These are phyloP conservation scores for Diaporthe batatas DNA, from an alignment of 2,329 filamentous ascomycete genomes.

Conservation along the genomic window DNA sequence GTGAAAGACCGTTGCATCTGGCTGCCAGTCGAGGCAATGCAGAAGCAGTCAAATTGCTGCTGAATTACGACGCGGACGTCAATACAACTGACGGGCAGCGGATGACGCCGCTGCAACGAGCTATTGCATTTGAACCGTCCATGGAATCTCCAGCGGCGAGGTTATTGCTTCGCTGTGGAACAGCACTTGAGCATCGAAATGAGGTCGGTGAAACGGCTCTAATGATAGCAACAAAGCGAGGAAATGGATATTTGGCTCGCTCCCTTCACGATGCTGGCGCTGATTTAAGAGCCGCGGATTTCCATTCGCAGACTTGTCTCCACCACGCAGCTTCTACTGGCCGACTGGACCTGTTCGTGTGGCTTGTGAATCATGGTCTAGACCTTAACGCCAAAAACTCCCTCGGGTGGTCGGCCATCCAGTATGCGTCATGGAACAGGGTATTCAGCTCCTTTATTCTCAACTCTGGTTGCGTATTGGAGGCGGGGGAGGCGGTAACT, in stretches of 20 bases:
- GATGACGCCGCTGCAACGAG: neutral
- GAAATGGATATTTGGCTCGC: neutral
- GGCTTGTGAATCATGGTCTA: neutral
- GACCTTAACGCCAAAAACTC: neutral
- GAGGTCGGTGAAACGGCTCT: neutral
- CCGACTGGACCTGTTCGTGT: neutral
- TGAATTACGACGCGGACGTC: neutral
- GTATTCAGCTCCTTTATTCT: neutral
- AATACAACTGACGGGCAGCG: fast-evolving
- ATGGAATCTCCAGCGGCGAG: neutral
- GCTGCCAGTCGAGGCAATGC: neutral
- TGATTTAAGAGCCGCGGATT: neutral
- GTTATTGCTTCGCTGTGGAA: neutral
- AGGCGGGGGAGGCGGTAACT: fast-evolving
- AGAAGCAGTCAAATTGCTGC: neutral
- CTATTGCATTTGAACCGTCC: neutral
- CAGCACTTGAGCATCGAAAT: neutral
- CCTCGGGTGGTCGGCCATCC: neutral
- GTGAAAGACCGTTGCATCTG: neutral
- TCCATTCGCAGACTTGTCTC: neutral
- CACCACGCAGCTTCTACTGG: neutral
- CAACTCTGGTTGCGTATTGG: neutral
- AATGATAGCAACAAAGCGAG: neutral
- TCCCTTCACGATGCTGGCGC: neutral
- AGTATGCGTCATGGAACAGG: neutral